phyloP scores from a whole-genome alignment of 2,329 filamentous ascomycete species.

The Trichoderma sp. region DNA sequence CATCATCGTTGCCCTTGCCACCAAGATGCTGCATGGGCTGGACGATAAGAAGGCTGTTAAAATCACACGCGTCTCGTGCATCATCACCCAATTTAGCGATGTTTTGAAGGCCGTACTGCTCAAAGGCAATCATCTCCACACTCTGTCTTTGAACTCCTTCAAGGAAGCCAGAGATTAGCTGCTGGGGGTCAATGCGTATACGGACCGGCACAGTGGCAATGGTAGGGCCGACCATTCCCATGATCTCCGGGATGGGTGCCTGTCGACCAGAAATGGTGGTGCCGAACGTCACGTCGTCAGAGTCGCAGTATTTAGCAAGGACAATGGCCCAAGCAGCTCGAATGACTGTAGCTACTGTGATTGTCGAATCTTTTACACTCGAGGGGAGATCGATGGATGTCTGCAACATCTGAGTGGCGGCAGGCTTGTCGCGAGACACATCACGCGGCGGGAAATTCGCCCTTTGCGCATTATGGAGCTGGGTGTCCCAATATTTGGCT shows the following conservation, averaged over 20 bases:
- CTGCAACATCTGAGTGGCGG: constrained; percentile 1
- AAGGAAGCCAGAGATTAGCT: constrained; percentile 10
- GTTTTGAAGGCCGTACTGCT: constrained; percentile 29
- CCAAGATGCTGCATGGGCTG: constrained; percentile 19
- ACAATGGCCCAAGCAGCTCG: constrained; percentile 16
- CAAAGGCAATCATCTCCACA: constrained; percentile 24
- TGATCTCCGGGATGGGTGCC: constrained; percentile 24
- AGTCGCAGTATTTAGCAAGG: constrained; percentile 21
- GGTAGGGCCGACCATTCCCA: constrained; percentile 24
- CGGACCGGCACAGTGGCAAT: constrained; percentile 24
- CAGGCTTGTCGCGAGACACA: neutral
- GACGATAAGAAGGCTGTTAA: constrained; percentile 25
- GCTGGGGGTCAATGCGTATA: neutral
- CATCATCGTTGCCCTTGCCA: neutral
- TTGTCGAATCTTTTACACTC: neutral
- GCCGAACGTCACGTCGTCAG: constrained; percentile 25
- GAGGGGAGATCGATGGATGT: neutral
- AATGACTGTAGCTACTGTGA: constrained; percentile 25
- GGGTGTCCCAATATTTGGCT: constrained; percentile 20
- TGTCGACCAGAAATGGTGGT: constrained; percentile 26
- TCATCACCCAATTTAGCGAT: constrained; percentile 23
- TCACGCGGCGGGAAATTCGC: constrained; percentile 15
- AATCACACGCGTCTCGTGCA: constrained; percentile 23
- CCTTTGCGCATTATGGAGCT: constrained; percentile 17
- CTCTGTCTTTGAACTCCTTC: constrained; percentile 19